These are phyloP conservation scores for Trichoderma reesei DNA, from an alignment of 495 filamentous ascomycete species.

Conservation along the genomic window DNA sequence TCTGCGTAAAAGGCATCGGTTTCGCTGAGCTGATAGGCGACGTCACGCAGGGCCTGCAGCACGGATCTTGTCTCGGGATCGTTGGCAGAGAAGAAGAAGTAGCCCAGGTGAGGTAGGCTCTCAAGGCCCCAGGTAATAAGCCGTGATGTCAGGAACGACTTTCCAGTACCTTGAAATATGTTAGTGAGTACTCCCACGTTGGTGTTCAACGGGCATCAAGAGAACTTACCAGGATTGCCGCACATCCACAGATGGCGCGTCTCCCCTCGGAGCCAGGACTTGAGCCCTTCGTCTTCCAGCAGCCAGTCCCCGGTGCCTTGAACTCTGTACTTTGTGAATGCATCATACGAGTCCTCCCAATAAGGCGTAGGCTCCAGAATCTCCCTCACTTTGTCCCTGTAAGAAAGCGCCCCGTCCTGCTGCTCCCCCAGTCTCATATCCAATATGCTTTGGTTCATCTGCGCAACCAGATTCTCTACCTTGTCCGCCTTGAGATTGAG, in stretches of 20 bases:
- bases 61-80: conserved; percentile 22
- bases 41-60: conserved; percentile 21
- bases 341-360: conserved; percentile 20
- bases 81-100: conserved; percentile 30
- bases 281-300: conserved; percentile 18
- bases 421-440: conserved; percentile 8
- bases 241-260: conserved; percentile 25
- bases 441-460: conserved; percentile 12
- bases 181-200: neutral
- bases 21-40: conserved; percentile 26
- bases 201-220: neutral
- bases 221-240: conserved; percentile 14
- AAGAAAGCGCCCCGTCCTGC: conserved; percentile 3
- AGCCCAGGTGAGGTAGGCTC: conserved; percentile 17
- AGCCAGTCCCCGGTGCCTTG: conserved; percentile 30
- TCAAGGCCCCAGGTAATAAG: conserved; percentile 18
- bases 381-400: conserved; percentile 13
- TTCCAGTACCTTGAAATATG: conserved; percentile 21
- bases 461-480: conserved; percentile 10
- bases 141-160: conserved; percentile 24
- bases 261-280: conserved; percentile 19
- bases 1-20: conserved; percentile 24
- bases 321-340: conserved; percentile 21
- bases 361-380: conserved; percentile 15
- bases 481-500: conserved; percentile 11